These are phyloP conservation scores for Heliamphora ciliata DNA, from an alignment of 179 eudicot species.

Conservation along the genomic window DNA sequence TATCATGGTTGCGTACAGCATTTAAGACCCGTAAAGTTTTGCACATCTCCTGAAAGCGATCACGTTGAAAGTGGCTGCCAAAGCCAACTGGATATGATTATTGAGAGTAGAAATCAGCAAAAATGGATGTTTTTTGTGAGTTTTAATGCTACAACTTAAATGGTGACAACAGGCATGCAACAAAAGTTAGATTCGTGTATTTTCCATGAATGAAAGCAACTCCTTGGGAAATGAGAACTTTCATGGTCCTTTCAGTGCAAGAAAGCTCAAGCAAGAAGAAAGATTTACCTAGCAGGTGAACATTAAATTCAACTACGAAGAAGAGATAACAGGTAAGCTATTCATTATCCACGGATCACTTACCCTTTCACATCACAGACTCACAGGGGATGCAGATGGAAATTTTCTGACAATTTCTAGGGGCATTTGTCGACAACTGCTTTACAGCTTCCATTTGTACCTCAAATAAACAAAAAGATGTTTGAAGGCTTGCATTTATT, in stretches of 20 bases:
- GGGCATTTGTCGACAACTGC: not conserved
- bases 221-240: not conserved
- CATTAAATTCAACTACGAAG: not conserved
- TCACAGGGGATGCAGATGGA: not conserved
- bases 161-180: conserved; percentile 4
- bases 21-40: conserved; percentile 85
- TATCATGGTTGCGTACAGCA: conserved; percentile 77
- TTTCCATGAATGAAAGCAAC: not conserved
- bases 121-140: conserved; percentile 18
- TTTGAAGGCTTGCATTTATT: not conserved
- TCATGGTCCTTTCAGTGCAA: not conserved
- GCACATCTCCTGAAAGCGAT: conserved; percentile 88
- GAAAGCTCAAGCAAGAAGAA: not conserved
- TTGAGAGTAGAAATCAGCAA: conserved; percentile 52
- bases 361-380: not conserved
- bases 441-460: not conserved
- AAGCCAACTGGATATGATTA: conserved; percentile 95
- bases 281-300: not conserved
- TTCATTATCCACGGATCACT: not conserved
- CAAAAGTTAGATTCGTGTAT: not conserved
- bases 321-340: not conserved
- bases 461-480: not conserved
- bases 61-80: conserved; percentile 97
- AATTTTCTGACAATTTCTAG: not conserved
- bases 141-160: conserved; percentile 9